Evolutionary conservation across 1,284 basidiomycete species (phyloP), one percentile per base, ranked within the genome.

Genomic region (Pyrrhoderma noxium): DNA sequence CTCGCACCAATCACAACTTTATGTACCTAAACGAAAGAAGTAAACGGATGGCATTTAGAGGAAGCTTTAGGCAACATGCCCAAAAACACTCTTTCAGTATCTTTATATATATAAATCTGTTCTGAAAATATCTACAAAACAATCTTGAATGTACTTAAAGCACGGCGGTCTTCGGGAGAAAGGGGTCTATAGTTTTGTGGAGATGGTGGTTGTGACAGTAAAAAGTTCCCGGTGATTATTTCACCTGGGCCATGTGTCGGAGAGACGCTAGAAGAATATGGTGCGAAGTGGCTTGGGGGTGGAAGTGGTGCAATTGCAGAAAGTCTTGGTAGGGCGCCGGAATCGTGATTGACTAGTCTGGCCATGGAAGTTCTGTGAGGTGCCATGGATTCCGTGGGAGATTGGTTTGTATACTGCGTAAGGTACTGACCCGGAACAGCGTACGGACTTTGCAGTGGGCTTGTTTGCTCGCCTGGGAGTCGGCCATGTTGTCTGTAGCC

Each of bases 131-230:
- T 47, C 35, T 53, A 82, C 45, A 82, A 60, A 13, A 73, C 67
- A 45, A 82, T 70, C 45, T 77, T 75, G 60, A 82, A 76, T 23
- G 75, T 73, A 57, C 71, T 72, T 47, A 82, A 59, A 13, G 73
- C 75, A 47, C 79, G 72, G 47, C 71, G 72, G 61, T 82, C 80
- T 60, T 82, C 80, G 35, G 73, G 66, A 13, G 79, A 78, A 22
- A 80, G 64, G 16, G 77, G 78, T 0, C 67, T 59, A 58, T 80
- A 80, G 8, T 21, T 62, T 38, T 40, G 57, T 22, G 53, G 45
- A 21, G 54, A 54, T 23, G 47, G 36, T 39, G 25, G 34, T 25
- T 56, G 54, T 16, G 52, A 22, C 42, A 50, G 21, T 23, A 52
- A 18, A 36, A 44, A 42, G 45, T 36, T 23, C 31, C 21, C 34